Conservation (phyloP, 352 stramenopile species). For the Globisporangium barbulae region DNA sequence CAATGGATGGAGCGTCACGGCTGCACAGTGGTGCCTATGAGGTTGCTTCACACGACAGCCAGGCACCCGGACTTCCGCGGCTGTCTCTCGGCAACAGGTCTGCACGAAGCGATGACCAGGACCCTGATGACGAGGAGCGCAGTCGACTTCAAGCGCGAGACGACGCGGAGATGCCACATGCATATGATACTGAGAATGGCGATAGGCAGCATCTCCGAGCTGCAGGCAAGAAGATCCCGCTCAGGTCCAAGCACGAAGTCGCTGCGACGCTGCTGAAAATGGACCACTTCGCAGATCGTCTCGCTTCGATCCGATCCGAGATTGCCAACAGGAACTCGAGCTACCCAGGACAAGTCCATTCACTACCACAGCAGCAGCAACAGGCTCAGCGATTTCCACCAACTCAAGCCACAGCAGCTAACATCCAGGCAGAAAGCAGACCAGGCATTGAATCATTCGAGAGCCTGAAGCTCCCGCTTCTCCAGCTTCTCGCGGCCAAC, state of each 20-base stretch:
- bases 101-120: not conserved
- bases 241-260: constrained; percentile 16
- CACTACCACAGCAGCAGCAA: constrained; percentile 2
- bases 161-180: not conserved
- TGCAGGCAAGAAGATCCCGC: not conserved
- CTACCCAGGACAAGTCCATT: not conserved
- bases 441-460: constrained; percentile 6
- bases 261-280: constrained; percentile 33
- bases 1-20: not conserved
- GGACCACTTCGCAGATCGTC: constrained; percentile 39
- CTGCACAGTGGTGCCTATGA: not conserved
- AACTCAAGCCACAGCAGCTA: not conserved
- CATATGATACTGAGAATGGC: not conserved
- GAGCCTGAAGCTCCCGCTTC: constrained; percentile 30
- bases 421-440: not conserved
- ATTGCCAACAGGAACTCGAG: constrained; percentile 20
- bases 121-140: constrained; percentile 9
- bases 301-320: constrained; percentile 37
- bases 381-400: not conserved
- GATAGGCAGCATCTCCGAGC: not conserved
- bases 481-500: constrained; percentile 25
- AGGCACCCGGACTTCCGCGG: not conserved
- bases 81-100: not conserved
- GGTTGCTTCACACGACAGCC: not conserved
- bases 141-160: not conserved